Evolutionary conservation across 2,329 filamentous ascomycete species (phyloP), one percentile per base, ranked within the genome.

Genomic region (Trichoderma hamatum): DNA sequence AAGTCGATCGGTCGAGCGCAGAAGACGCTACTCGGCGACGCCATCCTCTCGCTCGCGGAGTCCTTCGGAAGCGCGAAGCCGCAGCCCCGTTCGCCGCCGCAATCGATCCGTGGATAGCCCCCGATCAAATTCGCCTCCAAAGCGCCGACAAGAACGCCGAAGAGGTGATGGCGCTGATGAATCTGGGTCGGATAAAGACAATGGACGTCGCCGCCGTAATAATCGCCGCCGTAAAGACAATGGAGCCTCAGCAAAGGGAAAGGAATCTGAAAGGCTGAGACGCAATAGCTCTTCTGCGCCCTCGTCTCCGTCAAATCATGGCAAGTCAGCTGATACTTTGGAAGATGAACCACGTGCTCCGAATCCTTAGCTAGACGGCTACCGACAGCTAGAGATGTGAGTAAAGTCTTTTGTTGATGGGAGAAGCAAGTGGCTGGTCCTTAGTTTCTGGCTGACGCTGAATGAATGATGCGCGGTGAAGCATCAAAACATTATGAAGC

Each of bases 291-390:
- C 86, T 72, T 85, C 85, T 72, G 81, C 81, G 76, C 85, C 85
- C 75, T 83, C 83, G 78, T 79, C 80, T 75, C 81, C 83, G 78
- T 82, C 81, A 77, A 77, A 78, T 76, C 83, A 80, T 81, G 78
- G 82, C 78, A 86, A 81, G 79, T 83, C 82, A 77, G 85, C 84
- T 88, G 86, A 89, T 87, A 79, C 79, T 84, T 83, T 72, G 72
- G 74, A 79, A 78, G 78, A 76, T 75, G 74, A 75, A 70, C 59
- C 72, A 67, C 71, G 69, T 72, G 72, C 71, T 30, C 68, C 73
- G 51, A 66, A 54, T 24, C 63, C 46, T 19, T 76, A 74, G 39
- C 49, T 72, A 51, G 69, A 72, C 60, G 54, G 36, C 63, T 28
- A 69, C 56, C 70, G 70, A 71, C 68, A 66, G 69, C 43, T 26